Percentiles rank a stretch among this genome's conserved stretches.
Evolutionary conservation across 2,329 filamentous ascomycete genomes (phyloP).

Genomic region (Albophoma yamanashiensis): DNA sequence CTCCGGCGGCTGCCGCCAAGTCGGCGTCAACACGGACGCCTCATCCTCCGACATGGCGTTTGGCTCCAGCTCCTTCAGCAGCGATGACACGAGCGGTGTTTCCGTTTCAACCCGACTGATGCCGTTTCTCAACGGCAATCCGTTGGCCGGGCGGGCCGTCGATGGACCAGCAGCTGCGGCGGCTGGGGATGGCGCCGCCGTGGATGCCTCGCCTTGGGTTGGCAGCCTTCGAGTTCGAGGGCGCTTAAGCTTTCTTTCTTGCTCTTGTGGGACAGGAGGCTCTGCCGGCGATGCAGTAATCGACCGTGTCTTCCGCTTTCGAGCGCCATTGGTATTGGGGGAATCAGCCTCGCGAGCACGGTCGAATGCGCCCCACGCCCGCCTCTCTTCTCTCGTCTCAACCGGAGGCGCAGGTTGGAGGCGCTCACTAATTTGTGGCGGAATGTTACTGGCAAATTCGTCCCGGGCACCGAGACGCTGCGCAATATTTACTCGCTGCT

Average conservation of each 20-base stretch:
- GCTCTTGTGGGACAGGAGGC: slow-evolving; percentile 44
- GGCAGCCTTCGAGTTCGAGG: slow-evolving; percentile 65
- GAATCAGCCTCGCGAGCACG: slow-evolving; percentile 63
- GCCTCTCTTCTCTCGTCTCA: slow-evolving; percentile 63
- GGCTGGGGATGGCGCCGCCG: slow-evolving; percentile 24
- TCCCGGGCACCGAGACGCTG: slow-evolving; percentile 66
- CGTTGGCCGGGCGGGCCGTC: slow-evolving; percentile 9
- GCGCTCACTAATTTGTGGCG: slow-evolving; percentile 48
- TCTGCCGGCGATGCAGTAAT: slow-evolving; percentile 61
- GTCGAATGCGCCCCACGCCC: slow-evolving; percentile 86
- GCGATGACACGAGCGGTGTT: slow-evolving; percentile 75
- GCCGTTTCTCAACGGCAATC: slow-evolving; percentile 12
- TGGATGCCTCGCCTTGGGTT: slow-evolving; percentile 34
- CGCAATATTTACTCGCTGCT: slow-evolving; percentile 73
- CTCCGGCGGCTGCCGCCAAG: slow-evolving; percentile 20
- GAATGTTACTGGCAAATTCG: slow-evolving; percentile 55
- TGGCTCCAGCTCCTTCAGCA: slow-evolving; percentile 79
- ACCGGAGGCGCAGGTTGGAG: slow-evolving; percentile 43
- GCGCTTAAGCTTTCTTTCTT: slow-evolving; percentile 76
- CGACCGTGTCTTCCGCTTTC: slow-evolving; percentile 67
- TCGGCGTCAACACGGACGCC: slow-evolving; percentile 12
- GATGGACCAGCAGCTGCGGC: slow-evolving; percentile 17
- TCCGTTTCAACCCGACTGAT: slow-evolving; percentile 27
- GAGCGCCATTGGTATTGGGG: slow-evolving; percentile 34
- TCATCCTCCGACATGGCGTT: slow-evolving; percentile 49